Evolutionary conservation across 2,329 filamentous ascomycete species (phyloP).

Genomic region (Penicillium sp.): DNA sequence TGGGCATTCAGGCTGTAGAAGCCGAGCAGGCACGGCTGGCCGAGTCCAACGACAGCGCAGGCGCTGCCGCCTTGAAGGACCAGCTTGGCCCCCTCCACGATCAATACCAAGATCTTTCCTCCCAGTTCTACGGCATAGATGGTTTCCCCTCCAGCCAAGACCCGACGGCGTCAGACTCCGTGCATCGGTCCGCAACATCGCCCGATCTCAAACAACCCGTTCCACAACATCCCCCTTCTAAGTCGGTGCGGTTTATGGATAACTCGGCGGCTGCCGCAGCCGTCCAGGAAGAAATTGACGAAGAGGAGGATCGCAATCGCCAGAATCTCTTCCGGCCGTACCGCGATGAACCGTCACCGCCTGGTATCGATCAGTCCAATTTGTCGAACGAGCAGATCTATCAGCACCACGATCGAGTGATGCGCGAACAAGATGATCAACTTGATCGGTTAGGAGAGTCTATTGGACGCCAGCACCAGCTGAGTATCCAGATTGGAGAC

Average conservation of each 20-base stretch:
- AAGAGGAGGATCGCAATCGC: constrained; percentile 61
- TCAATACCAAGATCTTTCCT: constrained; percentile 76
- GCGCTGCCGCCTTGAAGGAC: constrained; percentile 62
- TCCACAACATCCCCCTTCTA: constrained; percentile 57
- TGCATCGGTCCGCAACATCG: constrained; percentile 35
- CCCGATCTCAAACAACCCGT: constrained; percentile 52
- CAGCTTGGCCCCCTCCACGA: constrained; percentile 71
- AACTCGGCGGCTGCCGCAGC: constrained; percentile 50
- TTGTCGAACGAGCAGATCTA: constrained; percentile 87
- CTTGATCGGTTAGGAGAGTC: constrained; percentile 85
- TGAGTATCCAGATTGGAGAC: constrained; percentile 94
- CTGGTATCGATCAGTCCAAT: constrained; percentile 56
- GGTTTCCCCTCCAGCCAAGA: constrained; percentile 65
- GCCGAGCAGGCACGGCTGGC: constrained; percentile 68
- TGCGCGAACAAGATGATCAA: constrained; percentile 91
- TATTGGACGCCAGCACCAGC: constrained; percentile 86
- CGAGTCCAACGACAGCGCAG: constrained; percentile 57
- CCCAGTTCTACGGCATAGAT: constrained; percentile 77
- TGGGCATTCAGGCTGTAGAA: constrained; percentile 75
- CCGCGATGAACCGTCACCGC: constrained; percentile 62
- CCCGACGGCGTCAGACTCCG: constrained; percentile 49
- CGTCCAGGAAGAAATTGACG: constrained; percentile 43
- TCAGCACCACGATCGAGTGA: constrained; percentile 77
- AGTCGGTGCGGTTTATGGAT: constrained; percentile 88
- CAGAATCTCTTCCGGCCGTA: constrained; percentile 65